These are phyloP conservation scores for Wallacemonas sp. DNA, from an alignment of 208 protist species.

Conservation along the genomic window DNA sequence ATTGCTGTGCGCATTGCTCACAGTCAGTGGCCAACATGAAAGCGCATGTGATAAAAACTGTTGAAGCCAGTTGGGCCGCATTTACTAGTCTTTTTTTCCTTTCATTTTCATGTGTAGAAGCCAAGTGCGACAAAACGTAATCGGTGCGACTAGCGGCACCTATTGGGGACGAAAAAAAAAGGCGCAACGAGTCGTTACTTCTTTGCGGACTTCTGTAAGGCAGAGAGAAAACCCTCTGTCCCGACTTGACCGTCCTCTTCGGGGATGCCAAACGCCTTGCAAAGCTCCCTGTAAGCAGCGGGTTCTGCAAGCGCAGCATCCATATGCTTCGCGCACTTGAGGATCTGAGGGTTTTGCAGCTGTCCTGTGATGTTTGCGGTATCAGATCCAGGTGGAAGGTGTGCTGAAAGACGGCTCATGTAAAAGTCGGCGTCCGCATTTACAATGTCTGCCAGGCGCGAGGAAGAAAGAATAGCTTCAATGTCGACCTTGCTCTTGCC, in stretches of 20 bases:
- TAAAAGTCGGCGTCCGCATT: slow-evolving; percentile 57
- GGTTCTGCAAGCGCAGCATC: slow-evolving; percentile 48
- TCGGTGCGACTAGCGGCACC: no score
- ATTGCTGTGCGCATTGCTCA: no score
- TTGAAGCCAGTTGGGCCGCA: no score
- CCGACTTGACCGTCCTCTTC: slow-evolving; percentile 25
- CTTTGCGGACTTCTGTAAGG: slow-evolving; percentile 37
- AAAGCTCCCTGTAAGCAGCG: slow-evolving; percentile 46
- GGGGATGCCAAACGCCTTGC: slow-evolving; percentile 43
- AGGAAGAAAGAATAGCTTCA: slow-evolving; percentile 43
- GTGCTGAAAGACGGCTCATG: slow-evolving; percentile 31
- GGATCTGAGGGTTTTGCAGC: slow-evolving; percentile 69
- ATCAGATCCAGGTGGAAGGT: slow-evolving; percentile 38
- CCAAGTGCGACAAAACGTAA: no score
- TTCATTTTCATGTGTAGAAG: not conserved
- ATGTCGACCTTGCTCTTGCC: slow-evolving; percentile 31
- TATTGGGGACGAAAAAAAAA: slow-evolving; percentile 1
- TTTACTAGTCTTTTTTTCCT: slow-evolving; percentile 3
- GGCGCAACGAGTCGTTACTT: slow-evolving; percentile 19
- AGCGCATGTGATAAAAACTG: not conserved
- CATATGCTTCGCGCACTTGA: slow-evolving; percentile 31
- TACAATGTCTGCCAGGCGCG: slow-evolving; percentile 47
- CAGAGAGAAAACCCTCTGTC: slow-evolving; percentile 51
- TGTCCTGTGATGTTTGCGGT: slow-evolving; percentile 48
- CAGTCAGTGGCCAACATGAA: no score